These are phyloP conservation scores for Chloris gayana DNA, from an alignment of 176 grass and related monocot species.

Conservation along the genomic window DNA sequence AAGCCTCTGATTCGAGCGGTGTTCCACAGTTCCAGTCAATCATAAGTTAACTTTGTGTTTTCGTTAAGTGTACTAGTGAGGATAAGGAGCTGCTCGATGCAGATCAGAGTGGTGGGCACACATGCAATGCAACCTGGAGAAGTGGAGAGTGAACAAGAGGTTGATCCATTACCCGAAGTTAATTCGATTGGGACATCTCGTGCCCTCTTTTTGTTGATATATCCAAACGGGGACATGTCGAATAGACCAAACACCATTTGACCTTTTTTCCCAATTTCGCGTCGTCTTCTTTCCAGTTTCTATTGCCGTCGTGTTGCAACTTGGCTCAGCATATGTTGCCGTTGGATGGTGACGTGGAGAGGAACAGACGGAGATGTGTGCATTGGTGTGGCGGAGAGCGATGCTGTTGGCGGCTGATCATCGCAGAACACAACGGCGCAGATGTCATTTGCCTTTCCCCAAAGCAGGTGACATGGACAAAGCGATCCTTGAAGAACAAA, in stretches of 20 bases:
- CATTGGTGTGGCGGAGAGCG: background rate
- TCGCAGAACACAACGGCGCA: background rate
- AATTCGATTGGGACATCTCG: background rate
- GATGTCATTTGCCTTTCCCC: too few relatives aligned
- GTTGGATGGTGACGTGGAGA: background rate
- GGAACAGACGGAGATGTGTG: background rate
- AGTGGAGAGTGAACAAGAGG: background rate
- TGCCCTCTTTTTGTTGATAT: background rate
- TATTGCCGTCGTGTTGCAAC: conserved; percentile 18
- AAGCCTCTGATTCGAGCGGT: background rate
- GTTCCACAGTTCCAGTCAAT: background rate
- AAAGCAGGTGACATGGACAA: background rate
- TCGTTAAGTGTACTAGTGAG: background rate
- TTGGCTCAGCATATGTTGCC: conserved; percentile 21
- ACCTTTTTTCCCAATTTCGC: background rate
- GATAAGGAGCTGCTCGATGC: background rate
- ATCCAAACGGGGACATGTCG: background rate
- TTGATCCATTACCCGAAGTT: background rate
- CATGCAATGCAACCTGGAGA: background rate
- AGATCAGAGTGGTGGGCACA: background rate
- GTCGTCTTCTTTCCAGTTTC: background rate
- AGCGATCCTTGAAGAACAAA: background rate
- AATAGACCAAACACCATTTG: conserved; percentile 12
- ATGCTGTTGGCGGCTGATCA: background rate
- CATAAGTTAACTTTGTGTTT: background rate